Base-by-base conservation (phyloP, 1,284 basidiomycete species). In the Meripilus lineatus region DNA sequence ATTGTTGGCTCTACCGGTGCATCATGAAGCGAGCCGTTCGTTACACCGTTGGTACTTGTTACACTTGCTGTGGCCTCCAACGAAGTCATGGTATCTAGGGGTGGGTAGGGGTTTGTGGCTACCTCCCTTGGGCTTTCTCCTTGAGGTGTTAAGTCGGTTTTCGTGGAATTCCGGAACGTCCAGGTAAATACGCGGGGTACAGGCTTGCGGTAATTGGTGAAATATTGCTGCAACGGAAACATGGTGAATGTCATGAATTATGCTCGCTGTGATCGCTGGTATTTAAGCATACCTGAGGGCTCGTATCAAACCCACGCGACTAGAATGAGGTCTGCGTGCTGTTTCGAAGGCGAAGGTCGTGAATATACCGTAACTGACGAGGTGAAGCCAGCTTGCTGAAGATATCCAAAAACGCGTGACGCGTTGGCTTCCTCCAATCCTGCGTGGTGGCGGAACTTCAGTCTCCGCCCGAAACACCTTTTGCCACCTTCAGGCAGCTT, bases 11-110 rank as follows among this genome's bases (percentile, higher is more conserved):
- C 59, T 7, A 52, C 44, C 10, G 55, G 48, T 32, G 46, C 45
- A 40, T 59, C 57, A 42, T 56, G 57, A 13, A 51, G 46, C 28
- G 28, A 8, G 38, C 50, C 50, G 14, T 42, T 49, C 11, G 51
- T 59, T 53, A 30, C 49, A 43, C 37, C 55, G 28, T 39, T 42
- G 25, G 44, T 53, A n/a, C n/a, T n/a, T n/a, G n/a, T n/a, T n/a
- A n/a, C n/a, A n/a, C n/a, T n/a, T 24, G 54, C 44, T 17, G 55
- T 52, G 32, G 50, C 43, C n/a, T 62, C 61, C 15, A 62, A 47
- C 37, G 50, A 47, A 33, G 59, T 50, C 61, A 61, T 62, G 23
- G 45, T 50, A 15, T 41, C 36, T 43, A 21, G 1, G 39, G 44
- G 44, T 32, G 32, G 15, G 32, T 22, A 28, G 38, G 38, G 28